Evolutionary conservation across 192 early-diverging fungal genomes (phyloP).

Genomic region (Funneliformis geosporum): DNA sequence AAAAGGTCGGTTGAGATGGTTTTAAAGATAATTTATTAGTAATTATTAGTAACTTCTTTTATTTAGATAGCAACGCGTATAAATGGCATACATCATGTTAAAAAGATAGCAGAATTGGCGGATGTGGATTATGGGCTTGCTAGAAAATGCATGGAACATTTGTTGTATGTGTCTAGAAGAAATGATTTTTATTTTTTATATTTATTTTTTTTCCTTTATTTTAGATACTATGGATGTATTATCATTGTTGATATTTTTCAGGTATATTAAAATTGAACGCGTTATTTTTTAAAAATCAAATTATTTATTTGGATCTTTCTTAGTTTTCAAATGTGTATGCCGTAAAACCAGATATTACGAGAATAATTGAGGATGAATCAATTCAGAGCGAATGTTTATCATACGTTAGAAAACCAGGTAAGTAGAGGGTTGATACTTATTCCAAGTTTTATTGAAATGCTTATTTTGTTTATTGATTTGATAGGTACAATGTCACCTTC

Average conservation of each 20-base stretch:
- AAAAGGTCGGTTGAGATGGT: slow-evolving; percentile 44
- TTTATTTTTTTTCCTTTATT: slow-evolving; percentile 11
- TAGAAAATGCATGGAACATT: slow-evolving; percentile 81
- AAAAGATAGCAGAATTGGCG: slow-evolving; percentile 74
- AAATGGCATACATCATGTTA: slow-evolving; percentile 85
- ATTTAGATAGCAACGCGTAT: slow-evolving; percentile 73
- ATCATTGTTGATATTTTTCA: slow-evolving; percentile 92
- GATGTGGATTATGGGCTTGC: slow-evolving; percentile 79
- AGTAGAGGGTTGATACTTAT: not conserved
- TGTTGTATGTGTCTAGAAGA: slow-evolving; percentile 79
- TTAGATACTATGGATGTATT: slow-evolving; percentile 88
- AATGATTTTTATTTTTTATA: no score
- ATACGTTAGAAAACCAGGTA: slow-evolving; percentile 68
- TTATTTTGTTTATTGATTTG: not conserved
- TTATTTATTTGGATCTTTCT: not conserved
- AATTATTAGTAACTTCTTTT: not conserved
- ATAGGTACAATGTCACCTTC: slow-evolving; percentile 53
- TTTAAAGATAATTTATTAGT: not conserved
- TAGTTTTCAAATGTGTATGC: slow-evolving; percentile 87
- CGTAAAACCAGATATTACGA: slow-evolving; percentile 61
- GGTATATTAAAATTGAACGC: slow-evolving; percentile 14
- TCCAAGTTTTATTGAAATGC: slow-evolving; percentile 14
- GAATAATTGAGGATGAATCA: slow-evolving; percentile 59
- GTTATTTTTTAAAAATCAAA: not conserved
- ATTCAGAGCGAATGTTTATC: slow-evolving; percentile 75